Evolutionary conservation across 139 green algal genomes (phyloP).

Genomic region (Coelastrella sp.): DNA sequence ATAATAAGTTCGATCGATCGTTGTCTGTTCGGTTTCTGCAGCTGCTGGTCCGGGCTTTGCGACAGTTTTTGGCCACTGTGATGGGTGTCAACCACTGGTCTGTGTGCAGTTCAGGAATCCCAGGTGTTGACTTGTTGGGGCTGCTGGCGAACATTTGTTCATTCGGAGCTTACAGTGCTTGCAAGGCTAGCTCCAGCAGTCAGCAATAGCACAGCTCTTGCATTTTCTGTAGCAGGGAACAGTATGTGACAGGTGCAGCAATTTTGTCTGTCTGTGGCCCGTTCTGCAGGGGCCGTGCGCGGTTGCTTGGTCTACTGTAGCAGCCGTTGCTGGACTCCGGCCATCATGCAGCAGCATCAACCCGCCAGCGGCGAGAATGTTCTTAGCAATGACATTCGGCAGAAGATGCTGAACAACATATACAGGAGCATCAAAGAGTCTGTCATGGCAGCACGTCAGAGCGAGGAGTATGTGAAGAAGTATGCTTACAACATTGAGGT

Average conservation of each 20-base stretch:
- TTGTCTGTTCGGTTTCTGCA: too few species aligned
- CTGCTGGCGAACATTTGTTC: not conserved
- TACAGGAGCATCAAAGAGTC: not conserved
- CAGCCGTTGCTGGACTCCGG: too few species aligned
- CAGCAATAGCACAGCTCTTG: not conserved
- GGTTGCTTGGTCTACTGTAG: too few species aligned
- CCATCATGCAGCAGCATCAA: not conserved
- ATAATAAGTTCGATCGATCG: too few species aligned
- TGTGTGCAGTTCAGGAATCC: not conserved
- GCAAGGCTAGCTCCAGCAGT: not conserved
- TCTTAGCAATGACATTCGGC: slow-evolving; percentile 14
- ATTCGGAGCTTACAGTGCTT: not conserved
- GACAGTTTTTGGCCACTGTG: too few species aligned
- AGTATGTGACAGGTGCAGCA: not conserved
- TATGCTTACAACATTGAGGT: slow-evolving; percentile 42
- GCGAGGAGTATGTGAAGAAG: not conserved
- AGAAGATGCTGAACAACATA: slow-evolving; percentile 13
- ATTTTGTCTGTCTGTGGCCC: not conserved
- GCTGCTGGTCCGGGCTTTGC: too few species aligned
- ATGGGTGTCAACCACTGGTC: not conserved
- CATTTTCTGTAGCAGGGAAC: too few species aligned
- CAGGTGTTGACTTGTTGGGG: not conserved
- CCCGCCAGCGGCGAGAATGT: not conserved
- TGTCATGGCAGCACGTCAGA: not conserved
- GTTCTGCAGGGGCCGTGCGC: not conserved